Conservation (phyloP, 176 grass and related monocot species). For the Cenchrus americanus region DNA sequence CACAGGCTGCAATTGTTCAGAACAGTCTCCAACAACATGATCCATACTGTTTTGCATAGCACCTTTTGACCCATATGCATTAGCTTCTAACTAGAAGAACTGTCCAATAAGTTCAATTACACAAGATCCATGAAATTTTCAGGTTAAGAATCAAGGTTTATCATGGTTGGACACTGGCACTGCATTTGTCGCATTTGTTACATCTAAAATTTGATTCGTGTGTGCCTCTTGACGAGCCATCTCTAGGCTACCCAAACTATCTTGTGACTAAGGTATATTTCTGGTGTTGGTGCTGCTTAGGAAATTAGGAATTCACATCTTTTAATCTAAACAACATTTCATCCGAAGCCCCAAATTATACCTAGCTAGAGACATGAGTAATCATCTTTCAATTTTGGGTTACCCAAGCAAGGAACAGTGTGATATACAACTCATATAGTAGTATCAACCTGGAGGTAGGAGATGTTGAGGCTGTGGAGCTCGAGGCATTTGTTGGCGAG, state of each 20-base stretch:
- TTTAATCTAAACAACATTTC: background rate
- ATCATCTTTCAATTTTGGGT: background rate
- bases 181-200: too few relatives aligned
- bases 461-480: conserved; percentile 73
- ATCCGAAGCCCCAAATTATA: background rate
- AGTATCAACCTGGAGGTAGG: conserved; percentile 75
- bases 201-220: too few relatives aligned
- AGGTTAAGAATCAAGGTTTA: too few relatives aligned
- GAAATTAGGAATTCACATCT: background rate
- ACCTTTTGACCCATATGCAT: background rate
- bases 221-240: too few relatives aligned
- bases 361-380: background rate
- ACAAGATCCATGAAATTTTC: background rate
- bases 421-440: background rate
- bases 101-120: background rate
- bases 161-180: too few relatives aligned
- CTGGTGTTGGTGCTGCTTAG: background rate
- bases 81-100: background rate
- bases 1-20: background rate
- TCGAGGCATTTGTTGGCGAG: conserved; percentile 87
- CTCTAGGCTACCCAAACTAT: too few relatives aligned
- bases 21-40: background rate
- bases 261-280: background rate
- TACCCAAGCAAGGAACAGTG: conserved; percentile 4
- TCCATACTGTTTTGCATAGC: background rate